Base-by-base conservation (phyloP, 2,329 filamentous ascomycete species). In the Trichophyton verrucosum region DNA sequence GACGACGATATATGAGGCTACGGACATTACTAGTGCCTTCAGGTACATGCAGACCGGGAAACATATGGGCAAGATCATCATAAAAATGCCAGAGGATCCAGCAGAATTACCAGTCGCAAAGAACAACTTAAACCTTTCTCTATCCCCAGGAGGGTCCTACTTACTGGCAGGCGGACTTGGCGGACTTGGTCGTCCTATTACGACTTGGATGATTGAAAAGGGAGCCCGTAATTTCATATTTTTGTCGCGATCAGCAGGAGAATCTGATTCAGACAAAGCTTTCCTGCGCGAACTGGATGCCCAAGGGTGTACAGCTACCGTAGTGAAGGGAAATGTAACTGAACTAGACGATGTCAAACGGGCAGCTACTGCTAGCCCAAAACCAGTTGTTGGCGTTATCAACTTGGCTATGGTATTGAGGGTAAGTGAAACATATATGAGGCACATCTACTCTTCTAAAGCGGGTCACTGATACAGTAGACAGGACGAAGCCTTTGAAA, bases 41-140 rank as follows among this genome's bases (percentile, higher is more conserved):
- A 44, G 62, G 2, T 67, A 64, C 59, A 69, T 76, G 57, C 69
- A 69, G 8, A 56, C 64, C 3, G 73, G 72, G 0, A 55, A 55
- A 17, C 73, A 75, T 57, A 68, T 73, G 1, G 74, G 75, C 8
- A 76, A 76, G 62, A 64, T 76, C 1, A 70, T 76, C 6, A 60
- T 76, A n/a, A 33, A 40, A 30, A 42, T 42, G 8, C 36, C 33
- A 22, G 49, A 60, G 11, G 20, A 33, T 22, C n/a, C 58, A 22
- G 17, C 24, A 17, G 22, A 44, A 11, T 3, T 46, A 15, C 24
- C 44, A 17, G 15, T 38, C 13, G 20, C 22, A 17, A 38, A 20
- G 24, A 11, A 1, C 6, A 27, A 36, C 33, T 20, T 24, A 44
- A 6, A 27, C 4, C 24, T 61, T n/a, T 7, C 15, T 20, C 27